phyloP scores from a whole-genome alignment of 495 filamentous ascomycete species.

The Aspergillus indologenus region DNA sequence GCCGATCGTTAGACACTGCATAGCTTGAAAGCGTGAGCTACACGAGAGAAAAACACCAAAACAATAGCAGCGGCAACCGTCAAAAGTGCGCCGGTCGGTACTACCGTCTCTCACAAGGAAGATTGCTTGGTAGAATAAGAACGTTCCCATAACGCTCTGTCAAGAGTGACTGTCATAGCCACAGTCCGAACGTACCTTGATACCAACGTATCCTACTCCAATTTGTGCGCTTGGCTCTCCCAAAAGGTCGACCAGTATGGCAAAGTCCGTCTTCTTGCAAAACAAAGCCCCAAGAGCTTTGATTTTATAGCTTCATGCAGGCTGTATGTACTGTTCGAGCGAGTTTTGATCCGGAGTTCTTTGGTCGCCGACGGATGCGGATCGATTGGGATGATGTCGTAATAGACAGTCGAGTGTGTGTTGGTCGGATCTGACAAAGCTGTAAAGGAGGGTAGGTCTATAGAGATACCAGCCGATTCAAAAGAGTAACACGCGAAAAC shows the following conservation, averaged over 20 bases:
- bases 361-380: constrained; percentile 5
- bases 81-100: background rate
- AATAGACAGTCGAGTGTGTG: background rate
- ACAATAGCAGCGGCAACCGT: background rate
- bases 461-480: constrained; percentile 8
- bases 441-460: constrained; percentile 9
- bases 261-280: background rate
- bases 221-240: background rate
- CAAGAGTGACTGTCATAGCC: background rate
- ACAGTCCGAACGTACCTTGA: constrained; percentile 2
- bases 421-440: background rate
- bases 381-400: background rate
- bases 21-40: background rate
- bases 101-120: background rate
- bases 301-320: background rate
- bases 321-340: background rate
- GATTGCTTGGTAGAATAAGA: background rate
- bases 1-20: constrained; percentile 6
- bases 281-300: no score
- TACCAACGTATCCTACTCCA: background rate
- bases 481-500: constrained; percentile 9
- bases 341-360: background rate
- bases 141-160: background rate
- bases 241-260: background rate
- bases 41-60: background rate